Evolutionary conservation across 139 green algal genomes (phyloP), one percentile per base, ranked within the genome.

Genomic region (Ettlia oleoabundans): DNA sequence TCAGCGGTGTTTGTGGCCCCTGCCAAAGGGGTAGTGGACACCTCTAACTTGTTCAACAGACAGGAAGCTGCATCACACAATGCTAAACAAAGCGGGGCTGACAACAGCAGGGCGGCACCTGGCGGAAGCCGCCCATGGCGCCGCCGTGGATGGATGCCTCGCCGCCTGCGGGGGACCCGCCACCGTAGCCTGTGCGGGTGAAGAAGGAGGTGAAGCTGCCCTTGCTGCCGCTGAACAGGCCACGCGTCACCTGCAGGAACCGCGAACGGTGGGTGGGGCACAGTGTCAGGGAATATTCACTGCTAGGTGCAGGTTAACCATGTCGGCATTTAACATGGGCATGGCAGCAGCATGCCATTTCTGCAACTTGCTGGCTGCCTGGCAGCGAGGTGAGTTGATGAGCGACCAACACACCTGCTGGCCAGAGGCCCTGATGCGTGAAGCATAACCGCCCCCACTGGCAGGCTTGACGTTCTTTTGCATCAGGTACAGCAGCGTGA

Each of bases 401-500:
- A 58, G 47, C 13, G 47, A 58, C 37, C 66, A 74, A 9, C 70
- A 21, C 70, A 77, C 84, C 37, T 85, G 78, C 76, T 88, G 84
- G 2, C 78, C 35, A 18, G 42, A 62, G 21, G 52, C 30, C 32
- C 85, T 76, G 30, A 87, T 42, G 63, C 87, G 90, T 35, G 83
- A 72, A 42, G 81, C 81, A 72, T 88, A 89, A 40, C 81, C 76
- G 40, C 83, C 83, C 33, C 87, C 85, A 24, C 82, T 92, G 41
- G 93, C 93, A 15, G 94, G 93, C 89, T 96, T 97, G 89, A 97
- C 96, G 89, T 97, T 97, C 86, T 92, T 92, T 78, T 99, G 96
- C 83, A 99, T 92, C 85, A 99, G 90, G 86, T 95, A 92, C 42
- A 98, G 92, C 81, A 99, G 94, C 68, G 96, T 97, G 38, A 97